Evolutionary conservation across 1,139 yeast species (phyloP).

Genomic region (Pichia sp.): DNA sequence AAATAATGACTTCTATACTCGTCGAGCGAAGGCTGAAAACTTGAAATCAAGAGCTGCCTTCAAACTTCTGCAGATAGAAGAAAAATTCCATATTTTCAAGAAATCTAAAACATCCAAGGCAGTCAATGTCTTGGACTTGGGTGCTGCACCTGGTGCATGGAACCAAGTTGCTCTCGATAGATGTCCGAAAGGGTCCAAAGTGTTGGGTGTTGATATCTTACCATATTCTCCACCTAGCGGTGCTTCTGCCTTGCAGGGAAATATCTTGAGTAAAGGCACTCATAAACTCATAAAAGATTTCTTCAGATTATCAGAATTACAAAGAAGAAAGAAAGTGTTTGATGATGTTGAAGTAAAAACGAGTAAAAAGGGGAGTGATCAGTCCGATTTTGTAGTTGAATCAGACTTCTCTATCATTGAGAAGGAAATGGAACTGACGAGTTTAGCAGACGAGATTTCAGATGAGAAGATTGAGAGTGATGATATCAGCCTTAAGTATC

Average conservation of each 20-base stretch:
- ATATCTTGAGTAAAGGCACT: slow-evolving; percentile 61
- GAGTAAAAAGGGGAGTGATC: not conserved
- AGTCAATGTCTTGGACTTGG: slow-evolving; percentile 70
- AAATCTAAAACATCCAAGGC: slow-evolving; percentile 18
- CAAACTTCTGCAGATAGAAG: slow-evolving; percentile 67
- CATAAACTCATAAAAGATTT: slow-evolving; percentile 54
- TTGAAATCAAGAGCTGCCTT: slow-evolving; percentile 86
- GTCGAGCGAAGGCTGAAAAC: slow-evolving; percentile 56
- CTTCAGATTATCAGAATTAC: slow-evolving; percentile 36
- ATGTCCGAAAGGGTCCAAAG: slow-evolving; percentile 51
- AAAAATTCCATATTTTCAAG: slow-evolving; percentile 52
- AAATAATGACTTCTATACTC: slow-evolving; percentile 51
- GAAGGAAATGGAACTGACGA: slow-evolving; percentile 7
- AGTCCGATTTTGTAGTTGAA: not conserved
- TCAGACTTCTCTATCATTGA: slow-evolving; percentile 8
- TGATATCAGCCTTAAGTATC: slow-evolving; percentile 20
- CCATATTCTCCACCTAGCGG: slow-evolving; percentile 77
- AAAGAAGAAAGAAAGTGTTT: slow-evolving; percentile 9
- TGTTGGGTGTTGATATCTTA: slow-evolving; percentile 80
- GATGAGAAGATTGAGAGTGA: not conserved
- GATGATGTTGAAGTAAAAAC: slow-evolving; percentile 10
- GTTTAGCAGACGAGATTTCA: not conserved
- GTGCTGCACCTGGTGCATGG: slow-evolving; percentile 98
- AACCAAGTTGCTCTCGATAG: slow-evolving; percentile 66
- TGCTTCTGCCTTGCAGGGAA: slow-evolving; percentile 77